phyloP scores from a whole-genome alignment of 495 filamentous ascomycete genomes.

The Extremus antarcticus region DNA sequence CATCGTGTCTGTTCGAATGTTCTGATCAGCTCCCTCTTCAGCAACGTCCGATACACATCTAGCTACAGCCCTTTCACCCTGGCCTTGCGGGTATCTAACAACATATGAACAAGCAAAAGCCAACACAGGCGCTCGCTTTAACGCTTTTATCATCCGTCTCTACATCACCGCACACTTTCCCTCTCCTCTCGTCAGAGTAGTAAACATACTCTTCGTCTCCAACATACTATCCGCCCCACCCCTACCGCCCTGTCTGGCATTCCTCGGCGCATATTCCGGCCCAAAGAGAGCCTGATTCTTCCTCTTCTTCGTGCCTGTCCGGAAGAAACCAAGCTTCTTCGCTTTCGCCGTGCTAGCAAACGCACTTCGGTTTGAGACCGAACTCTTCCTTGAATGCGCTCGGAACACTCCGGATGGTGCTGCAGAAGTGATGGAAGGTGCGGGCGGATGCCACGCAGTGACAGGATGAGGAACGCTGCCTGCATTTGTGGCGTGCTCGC shows the following conservation, averaged over 20 bases:
- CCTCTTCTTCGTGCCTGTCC: neutral
- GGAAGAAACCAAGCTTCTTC: slow-evolving; percentile 18
- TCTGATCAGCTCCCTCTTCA: too few species aligned
- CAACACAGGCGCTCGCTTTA: too few species aligned
- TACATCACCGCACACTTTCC: slow-evolving; percentile 15
- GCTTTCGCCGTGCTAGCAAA: slow-evolving; percentile 14
- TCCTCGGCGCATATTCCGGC: neutral
- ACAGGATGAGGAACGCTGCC: slow-evolving; percentile 12
- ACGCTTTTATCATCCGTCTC: too few species aligned
- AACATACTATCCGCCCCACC: slow-evolving; percentile 5
- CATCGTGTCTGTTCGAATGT: too few species aligned
- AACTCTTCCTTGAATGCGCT: slow-evolving; percentile 7
- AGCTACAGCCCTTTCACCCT: too few species aligned
- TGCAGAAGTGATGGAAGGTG: neutral
- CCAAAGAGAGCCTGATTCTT: neutral
- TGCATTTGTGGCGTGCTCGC: slow-evolving; percentile 3
- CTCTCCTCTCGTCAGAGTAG: slow-evolving; percentile 7
- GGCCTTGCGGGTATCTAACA: too few species aligned
- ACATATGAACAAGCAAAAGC: too few species aligned
- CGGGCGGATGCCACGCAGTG: slow-evolving; percentile 17
- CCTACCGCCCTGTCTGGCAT: neutral
- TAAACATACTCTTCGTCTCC: slow-evolving; percentile 18
- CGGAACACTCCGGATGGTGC: neutral
- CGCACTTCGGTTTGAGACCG: slow-evolving; percentile 3
- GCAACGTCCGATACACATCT: too few species aligned